Conservation (phyloP, 1,284 basidiomycete genomes). For the Agaricales sp. region DNA sequence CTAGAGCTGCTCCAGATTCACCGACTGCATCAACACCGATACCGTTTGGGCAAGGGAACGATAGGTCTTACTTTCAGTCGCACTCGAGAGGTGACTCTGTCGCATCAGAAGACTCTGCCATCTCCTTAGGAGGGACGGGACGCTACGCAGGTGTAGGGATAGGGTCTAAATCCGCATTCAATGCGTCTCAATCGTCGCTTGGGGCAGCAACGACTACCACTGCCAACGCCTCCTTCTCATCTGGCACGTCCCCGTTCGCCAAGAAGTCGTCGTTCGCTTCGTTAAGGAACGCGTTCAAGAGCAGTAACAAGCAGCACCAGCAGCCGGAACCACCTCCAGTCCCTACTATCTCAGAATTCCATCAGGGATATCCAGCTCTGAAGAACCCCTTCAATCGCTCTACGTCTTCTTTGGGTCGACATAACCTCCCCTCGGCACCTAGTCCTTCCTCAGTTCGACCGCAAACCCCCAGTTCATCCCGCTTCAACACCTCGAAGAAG, state of each 20-base stretch:
- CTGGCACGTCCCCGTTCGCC: conserved; percentile 31
- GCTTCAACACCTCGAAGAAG: conserved; percentile 37
- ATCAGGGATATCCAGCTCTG: conserved; percentile 54
- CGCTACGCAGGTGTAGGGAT: conserved; percentile 27
- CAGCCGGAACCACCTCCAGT: conserved; percentile 47
- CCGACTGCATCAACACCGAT: conserved; percentile 48
- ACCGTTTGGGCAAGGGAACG: conserved; percentile 32
- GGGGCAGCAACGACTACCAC: conserved; percentile 31
- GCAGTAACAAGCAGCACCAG: conserved; percentile 34
- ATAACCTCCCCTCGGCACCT: conserved; percentile 23
- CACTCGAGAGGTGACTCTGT: conserved; percentile 70
- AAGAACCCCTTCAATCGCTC: conserved; percentile 76
- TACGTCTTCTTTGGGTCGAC: conserved; percentile 52
- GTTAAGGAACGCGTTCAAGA: conserved; percentile 81
- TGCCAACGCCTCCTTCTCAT: conserved; percentile 12
- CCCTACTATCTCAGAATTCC: conserved; percentile 42
- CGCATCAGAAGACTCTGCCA: conserved; percentile 53
- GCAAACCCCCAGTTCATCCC: conserved; percentile 52
- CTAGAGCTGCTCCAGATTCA: conserved; percentile 50
- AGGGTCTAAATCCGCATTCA: conserved; percentile 30
- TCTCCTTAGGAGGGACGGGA: conserved; percentile 39
- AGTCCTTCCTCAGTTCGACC: conserved; percentile 38
- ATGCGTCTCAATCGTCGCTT: conserved; percentile 58
- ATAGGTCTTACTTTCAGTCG: conserved; percentile 51
- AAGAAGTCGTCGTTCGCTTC: conserved; percentile 84